Percentiles rank a stretch among this genome's conserved stretches.
phyloP scores from a whole-genome alignment of 345 rosid genomes.

The Eucalyptus grandis region DNA sequence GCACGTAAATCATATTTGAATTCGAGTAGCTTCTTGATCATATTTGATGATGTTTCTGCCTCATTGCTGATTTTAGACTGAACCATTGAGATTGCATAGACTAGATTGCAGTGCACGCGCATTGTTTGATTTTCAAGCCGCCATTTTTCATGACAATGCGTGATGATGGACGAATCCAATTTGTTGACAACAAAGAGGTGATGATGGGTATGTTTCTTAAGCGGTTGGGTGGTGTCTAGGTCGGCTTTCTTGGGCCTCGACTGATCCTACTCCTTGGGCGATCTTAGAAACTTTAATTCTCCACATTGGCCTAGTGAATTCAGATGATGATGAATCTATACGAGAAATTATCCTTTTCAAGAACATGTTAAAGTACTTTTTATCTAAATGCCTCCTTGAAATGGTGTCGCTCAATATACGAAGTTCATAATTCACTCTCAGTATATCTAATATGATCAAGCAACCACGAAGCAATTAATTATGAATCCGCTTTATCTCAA shows the following conservation, averaged over 20 bases:
- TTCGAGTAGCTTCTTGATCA: too few species aligned
- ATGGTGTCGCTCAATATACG: not conserved
- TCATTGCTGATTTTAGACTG: too few species aligned
- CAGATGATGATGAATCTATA: not conserved
- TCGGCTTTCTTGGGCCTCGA: not conserved
- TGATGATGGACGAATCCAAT: too few species aligned
- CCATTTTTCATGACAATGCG: too few species aligned
- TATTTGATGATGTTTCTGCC: too few species aligned
- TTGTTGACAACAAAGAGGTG: too few species aligned
- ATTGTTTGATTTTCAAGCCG: too few species aligned
- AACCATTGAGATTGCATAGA: too few species aligned
- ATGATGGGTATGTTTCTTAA: not conserved
- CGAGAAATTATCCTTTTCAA: not conserved
- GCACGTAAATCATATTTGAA: too few species aligned
- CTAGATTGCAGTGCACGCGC: too few species aligned
- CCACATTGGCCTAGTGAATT: not conserved
- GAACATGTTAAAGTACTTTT: not conserved
- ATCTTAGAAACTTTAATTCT: not conserved
- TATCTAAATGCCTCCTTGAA: not conserved
- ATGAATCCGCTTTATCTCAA: accelerated
- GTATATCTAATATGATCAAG: not conserved
- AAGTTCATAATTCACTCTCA: not conserved
- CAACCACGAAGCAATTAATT: not conserved
- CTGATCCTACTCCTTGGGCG: not conserved
- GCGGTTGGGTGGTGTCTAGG: not conserved